These are phyloP conservation scores for Tetragonia tetragonoides DNA, from an alignment of 148 eudicot genomes.

Conservation along the genomic window DNA sequence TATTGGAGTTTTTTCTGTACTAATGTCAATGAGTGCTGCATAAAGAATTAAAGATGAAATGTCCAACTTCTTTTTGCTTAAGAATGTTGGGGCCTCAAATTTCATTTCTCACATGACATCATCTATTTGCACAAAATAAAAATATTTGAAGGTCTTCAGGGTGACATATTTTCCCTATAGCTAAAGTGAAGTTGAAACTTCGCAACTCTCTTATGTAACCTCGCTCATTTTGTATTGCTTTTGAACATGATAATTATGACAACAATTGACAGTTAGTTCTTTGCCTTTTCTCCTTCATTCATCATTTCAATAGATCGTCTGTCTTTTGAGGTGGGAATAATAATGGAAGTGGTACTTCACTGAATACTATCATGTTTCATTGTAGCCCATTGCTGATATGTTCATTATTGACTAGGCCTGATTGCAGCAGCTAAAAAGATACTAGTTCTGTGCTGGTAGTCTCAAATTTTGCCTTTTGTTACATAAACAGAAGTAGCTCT, in stretches of 20 bases:
- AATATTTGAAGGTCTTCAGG: conserved; percentile 7
- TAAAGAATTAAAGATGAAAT: conserved; percentile 27
- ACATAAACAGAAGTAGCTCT: no score
- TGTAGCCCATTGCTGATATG: no score
- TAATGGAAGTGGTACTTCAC: no score
- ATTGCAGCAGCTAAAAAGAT: no score
- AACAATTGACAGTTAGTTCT: no score
- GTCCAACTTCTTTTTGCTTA: conserved; percentile 1
- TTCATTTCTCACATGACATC: conserved; percentile 4
- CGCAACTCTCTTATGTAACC: not conserved
- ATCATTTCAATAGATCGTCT: no score
- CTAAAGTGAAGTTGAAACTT: not conserved
- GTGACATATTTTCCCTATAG: conserved; percentile 4
- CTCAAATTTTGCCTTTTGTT: no score
- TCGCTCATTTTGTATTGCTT: not conserved
- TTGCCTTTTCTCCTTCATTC: no score
- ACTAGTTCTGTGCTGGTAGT: no score
- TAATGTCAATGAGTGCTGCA: conserved; percentile 15
- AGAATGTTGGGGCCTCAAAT: conserved; percentile 8
- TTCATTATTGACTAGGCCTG: no score
- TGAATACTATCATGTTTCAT: no score
- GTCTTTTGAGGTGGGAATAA: no score
- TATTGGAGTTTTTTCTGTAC: conserved; percentile 11
- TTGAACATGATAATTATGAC: not conserved
- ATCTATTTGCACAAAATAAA: conserved; percentile 15